These are phyloP conservation scores for Cenococcum geophilum DNA, from an alignment of 495 filamentous ascomycete genomes.

Conservation along the genomic window DNA sequence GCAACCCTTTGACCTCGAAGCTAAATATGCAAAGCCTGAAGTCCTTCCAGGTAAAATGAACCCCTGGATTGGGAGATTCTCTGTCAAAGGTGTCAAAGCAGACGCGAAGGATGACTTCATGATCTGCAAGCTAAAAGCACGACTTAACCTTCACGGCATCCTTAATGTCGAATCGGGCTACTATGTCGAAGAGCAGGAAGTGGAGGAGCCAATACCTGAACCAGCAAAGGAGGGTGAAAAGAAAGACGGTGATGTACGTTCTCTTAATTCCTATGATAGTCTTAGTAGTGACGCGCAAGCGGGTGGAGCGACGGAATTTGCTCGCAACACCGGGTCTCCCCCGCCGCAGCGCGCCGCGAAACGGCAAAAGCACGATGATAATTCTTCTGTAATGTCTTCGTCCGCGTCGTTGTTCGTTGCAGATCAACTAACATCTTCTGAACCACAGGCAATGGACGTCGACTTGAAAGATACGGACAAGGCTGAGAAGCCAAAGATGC, in stretches of 20 bases:
- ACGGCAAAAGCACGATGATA: slow-evolving; percentile 20
- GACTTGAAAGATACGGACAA: slow-evolving; percentile 54
- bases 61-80: slow-evolving; percentile 93
- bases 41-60: slow-evolving; percentile 83
- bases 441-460: slow-evolving; percentile 82
- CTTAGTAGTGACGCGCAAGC: slow-evolving; percentile 6
- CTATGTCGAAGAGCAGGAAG: slow-evolving; percentile 95
- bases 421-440: slow-evolving; percentile 15
- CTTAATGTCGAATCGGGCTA: slow-evolving; percentile 96
- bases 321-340: not conserved
- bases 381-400: slow-evolving; percentile 12
- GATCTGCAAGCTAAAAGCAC: slow-evolving; percentile 99
- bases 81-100: slow-evolving; percentile 50
- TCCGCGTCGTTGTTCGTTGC: not conserved
- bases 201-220: slow-evolving; percentile 82
- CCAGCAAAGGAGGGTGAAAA: slow-evolving; percentile 46
- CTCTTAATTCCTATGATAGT: slow-evolving; percentile 10
- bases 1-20: slow-evolving; percentile 94
- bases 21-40: slow-evolving; percentile 83
- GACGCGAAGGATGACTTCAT: slow-evolving; percentile 56
- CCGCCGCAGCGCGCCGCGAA: slow-evolving; percentile 21
- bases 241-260: slow-evolving; percentile 56
- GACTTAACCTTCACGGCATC: slow-evolving; percentile 93
- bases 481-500: slow-evolving; percentile 81
- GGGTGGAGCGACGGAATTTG: not conserved